Evolutionary conservation across 2,329 filamentous ascomycete species (phyloP).

Genomic region (Ophiognomonia clavigignenti-juglandacearum): DNA sequence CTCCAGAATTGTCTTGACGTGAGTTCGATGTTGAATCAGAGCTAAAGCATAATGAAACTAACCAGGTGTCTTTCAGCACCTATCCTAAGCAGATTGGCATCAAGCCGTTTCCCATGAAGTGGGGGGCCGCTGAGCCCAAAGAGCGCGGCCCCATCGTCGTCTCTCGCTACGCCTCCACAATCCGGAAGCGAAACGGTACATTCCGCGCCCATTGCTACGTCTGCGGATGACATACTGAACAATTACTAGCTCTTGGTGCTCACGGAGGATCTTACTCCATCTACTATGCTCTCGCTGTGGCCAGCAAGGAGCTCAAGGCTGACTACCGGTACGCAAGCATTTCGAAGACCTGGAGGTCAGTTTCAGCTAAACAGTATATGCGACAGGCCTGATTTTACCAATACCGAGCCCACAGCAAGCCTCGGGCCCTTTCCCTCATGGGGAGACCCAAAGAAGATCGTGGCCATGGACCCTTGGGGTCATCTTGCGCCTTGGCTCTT

Average conservation of each 20-base stretch:
- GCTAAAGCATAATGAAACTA: neutral
- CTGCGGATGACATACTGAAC: neutral
- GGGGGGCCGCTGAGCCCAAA: conserved; percentile 73
- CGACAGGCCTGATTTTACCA: conserved; percentile 50
- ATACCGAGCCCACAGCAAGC: conserved; percentile 86
- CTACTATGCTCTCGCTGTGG: conserved; percentile 89
- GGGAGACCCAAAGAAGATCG: conserved; percentile 88
- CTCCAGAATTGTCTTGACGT: conserved; percentile 17
- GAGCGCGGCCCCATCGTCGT: conserved; percentile 85
- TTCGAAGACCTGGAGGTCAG: neutral
- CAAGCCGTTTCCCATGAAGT: conserved; percentile 81
- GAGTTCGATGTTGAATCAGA: neutral
- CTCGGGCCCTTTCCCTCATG: conserved; percentile 89
- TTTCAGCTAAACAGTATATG: neutral
- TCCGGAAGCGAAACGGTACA: conserved; percentile 75
- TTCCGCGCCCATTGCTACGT: conserved; percentile 10
- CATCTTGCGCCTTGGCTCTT: conserved; percentile 83
- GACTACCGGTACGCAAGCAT: conserved; percentile 62
- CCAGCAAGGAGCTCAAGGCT: conserved; percentile 79
- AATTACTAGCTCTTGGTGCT: conserved; percentile 11
- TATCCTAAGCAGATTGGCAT: conserved; percentile 94
- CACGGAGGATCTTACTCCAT: conserved; percentile 88
- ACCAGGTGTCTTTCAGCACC: conserved; percentile 39
- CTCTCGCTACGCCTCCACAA: conserved; percentile 68
- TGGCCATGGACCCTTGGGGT: conserved; percentile 93